These are phyloP conservation scores for Fusarium poae DNA, from an alignment of 2,329 filamentous ascomycete species.

Conservation along the genomic window DNA sequence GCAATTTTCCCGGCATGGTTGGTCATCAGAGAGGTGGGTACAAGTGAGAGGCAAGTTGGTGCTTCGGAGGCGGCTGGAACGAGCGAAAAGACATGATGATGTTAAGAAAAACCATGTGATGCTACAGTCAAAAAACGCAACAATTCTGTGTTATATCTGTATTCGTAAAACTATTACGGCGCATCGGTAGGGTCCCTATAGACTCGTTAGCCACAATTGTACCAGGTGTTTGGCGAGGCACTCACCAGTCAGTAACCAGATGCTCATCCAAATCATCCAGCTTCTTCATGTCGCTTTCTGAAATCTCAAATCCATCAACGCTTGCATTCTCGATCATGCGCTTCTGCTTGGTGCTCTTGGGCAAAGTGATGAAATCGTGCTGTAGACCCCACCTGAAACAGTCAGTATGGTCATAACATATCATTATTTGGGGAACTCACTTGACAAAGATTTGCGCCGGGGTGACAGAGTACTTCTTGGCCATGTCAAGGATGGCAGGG, in stretches of 20 bases:
- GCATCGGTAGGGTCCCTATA: slow-evolving; percentile 52
- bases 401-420: neutral
- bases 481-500: slow-evolving; percentile 70
- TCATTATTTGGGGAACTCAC: slow-evolving; percentile 44
- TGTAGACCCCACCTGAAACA: slow-evolving; percentile 77
- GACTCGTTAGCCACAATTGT: neutral
- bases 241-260: slow-evolving; percentile 76
- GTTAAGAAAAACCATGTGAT: neutral
- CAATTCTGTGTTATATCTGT: neutral
- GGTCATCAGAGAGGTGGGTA: slow-evolving; percentile 53
- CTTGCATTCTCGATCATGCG: slow-evolving; percentile 75
- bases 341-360: slow-evolving; percentile 75
- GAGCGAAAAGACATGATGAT: neutral
- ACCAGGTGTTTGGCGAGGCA: neutral
- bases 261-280: slow-evolving; percentile 78
- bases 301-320: slow-evolving; percentile 72
- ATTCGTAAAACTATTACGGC: slow-evolving; percentile 11
- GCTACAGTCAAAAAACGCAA: neutral
- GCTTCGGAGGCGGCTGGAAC: neutral
- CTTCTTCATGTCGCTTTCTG: slow-evolving; percentile 69
- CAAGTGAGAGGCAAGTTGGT: neutral
- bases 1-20: slow-evolving; percentile 73
- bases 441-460: slow-evolving; percentile 79
- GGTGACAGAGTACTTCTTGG: slow-evolving; percentile 76
- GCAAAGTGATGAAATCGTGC: slow-evolving; percentile 77